A percentile compares a stretch with the other conserved stretches of the same genome.
phyloP scores from a whole-genome alignment of 2,329 filamentous ascomycete species.

The Claviceps pusilla region DNA sequence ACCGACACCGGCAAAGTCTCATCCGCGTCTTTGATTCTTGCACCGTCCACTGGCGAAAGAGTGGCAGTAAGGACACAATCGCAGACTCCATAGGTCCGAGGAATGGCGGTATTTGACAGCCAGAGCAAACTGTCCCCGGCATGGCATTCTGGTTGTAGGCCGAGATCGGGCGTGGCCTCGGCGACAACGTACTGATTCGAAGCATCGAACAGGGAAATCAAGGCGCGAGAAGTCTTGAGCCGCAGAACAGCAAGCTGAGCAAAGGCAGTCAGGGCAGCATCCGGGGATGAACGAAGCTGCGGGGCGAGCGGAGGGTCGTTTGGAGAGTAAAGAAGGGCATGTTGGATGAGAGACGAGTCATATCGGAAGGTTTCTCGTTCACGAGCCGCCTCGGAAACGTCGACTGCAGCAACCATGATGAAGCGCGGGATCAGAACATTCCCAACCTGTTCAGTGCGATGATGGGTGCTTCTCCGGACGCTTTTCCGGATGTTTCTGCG shows the following conservation, averaged over 20 bases:
- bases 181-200: constrained; percentile 30
- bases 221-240: constrained; percentile 23
- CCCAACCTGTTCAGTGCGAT: background rate
- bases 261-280: constrained; percentile 26
- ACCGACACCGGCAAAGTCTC: background rate
- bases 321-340: background rate
- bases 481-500: background rate
- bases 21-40: background rate
- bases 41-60: background rate
- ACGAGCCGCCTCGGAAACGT: constrained; percentile 1
- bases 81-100: constrained; percentile 9
- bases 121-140: constrained; percentile 3
- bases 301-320: constrained; percentile 1
- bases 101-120: constrained; percentile 11
- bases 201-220: constrained; percentile 34
- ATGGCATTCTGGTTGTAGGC: background rate
- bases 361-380: constrained; percentile 3
- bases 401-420: constrained; percentile 1
- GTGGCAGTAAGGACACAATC: background rate
- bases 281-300: constrained; percentile 12
- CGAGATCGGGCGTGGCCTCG: constrained; percentile 22
- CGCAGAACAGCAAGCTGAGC: constrained; percentile 31
- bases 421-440: background rate
- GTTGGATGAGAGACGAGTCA: background rate
- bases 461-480: background rate